A percentile compares a stretch with the other conserved stretches of the same genome.
These are phyloP conservation scores for Protomyces lactucae-debilis DNA, from an alignment of 1,139 yeast genomes.

Conservation along the genomic window DNA sequence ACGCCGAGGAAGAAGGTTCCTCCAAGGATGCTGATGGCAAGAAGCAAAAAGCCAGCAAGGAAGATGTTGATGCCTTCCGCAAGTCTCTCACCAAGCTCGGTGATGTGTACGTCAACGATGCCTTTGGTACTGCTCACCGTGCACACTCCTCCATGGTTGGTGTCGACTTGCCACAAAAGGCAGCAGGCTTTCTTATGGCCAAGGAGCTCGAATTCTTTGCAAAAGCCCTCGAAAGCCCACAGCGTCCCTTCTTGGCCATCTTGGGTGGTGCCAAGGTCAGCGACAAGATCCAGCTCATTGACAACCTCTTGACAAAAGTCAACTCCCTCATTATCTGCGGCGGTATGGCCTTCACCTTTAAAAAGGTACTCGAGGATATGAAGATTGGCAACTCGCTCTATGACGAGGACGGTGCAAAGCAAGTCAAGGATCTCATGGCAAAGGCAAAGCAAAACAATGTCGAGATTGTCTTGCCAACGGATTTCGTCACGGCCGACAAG, in stretches of 20 bases:
- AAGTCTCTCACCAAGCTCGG: constrained; percentile 78
- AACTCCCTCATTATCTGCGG: constrained; percentile 91
- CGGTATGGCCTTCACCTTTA: constrained; percentile 98
- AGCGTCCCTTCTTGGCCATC: constrained; percentile 94
- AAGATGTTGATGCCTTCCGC: constrained; percentile 79
- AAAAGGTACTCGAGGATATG: constrained; percentile 80
- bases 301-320: constrained; percentile 92
- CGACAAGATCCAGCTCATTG: constrained; percentile 95
- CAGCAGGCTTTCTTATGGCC: constrained; percentile 94
- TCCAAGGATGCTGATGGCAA: constrained; percentile 72
- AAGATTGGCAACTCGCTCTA: constrained; percentile 80
- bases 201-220: constrained; percentile 95
- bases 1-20: constrained; percentile 93
- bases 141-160: constrained; percentile 99
- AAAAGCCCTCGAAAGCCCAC: constrained; percentile 94
- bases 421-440: constrained; percentile 78
- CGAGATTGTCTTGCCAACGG: constrained; percentile 85
- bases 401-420: constrained; percentile 90
- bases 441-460: constrained; percentile 94
- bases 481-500: constrained; percentile 88
- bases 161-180: constrained; percentile 83
- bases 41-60: constrained; percentile 84
- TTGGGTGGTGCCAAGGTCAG: constrained; percentile 98
- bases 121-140: constrained; percentile 98
- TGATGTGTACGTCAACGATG: constrained; percentile 94